These are phyloP conservation scores for Agaricus sinodeliciosus DNA, from an alignment of 768 basidiomycete genomes.

Conservation along the genomic window DNA sequence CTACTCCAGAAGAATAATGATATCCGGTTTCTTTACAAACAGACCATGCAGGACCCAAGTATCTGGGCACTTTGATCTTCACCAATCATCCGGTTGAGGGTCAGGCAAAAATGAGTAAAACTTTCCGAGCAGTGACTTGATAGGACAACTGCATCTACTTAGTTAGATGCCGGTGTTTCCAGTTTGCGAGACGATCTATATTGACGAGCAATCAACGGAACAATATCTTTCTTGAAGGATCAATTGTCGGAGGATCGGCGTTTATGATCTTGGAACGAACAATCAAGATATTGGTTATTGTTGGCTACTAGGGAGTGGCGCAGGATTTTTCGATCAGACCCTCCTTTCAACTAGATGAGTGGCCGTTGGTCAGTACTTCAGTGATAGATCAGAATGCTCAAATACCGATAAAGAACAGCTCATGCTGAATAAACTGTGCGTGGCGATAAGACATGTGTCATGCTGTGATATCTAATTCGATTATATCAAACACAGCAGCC, in stretches of 20 bases:
- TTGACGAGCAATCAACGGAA: conserved; percentile 1
- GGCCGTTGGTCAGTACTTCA: too few species aligned
- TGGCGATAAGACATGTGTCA: conserved; percentile 2
- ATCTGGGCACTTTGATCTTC: too few species aligned
- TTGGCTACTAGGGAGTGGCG: background rate
- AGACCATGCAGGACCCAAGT: background rate
- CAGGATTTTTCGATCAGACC: background rate
- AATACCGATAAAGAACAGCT: background rate
- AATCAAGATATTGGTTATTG: background rate
- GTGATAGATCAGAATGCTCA: background rate
- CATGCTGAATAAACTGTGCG: background rate
- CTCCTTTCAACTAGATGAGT: too few species aligned
- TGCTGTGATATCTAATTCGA: background rate
- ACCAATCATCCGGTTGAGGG: background rate
- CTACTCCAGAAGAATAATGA: background rate
- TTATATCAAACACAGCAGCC: background rate
- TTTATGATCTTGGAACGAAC: background rate
- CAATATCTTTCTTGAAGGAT: background rate
- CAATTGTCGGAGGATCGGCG: conserved; percentile 1
- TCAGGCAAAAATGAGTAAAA: background rate
- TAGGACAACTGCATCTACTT: background rate
- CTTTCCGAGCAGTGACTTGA: background rate
- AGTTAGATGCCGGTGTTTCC: background rate
- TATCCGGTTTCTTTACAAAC: background rate
- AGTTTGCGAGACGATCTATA: background rate